Conservation (phyloP, 225 moss, liverwort and hornwort species). For the Neckera pumila region DNA sequence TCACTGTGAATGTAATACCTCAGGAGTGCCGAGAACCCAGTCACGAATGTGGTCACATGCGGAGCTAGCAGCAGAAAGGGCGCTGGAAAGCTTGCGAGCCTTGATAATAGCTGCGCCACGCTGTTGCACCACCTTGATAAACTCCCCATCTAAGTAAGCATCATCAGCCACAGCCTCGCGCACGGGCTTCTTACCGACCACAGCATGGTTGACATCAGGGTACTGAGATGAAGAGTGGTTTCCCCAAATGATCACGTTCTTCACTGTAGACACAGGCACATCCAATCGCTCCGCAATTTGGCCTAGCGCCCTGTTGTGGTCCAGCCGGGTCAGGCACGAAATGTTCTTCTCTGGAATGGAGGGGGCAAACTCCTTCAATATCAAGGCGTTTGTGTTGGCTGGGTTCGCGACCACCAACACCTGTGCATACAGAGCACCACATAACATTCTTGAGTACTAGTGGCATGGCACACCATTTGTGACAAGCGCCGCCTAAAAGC, state of each 20-base stretch:
- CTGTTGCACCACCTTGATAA: conserved; percentile 93
- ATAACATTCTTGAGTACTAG: neutral
- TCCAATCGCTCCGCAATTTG: conserved; percentile 82
- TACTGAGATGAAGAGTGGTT: conserved; percentile 98
- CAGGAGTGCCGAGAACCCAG: conserved; percentile 91
- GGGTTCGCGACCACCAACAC: conserved; percentile 98
- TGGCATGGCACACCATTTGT: neutral
- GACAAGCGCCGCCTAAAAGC: neutral
- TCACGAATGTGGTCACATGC: conserved; percentile 96
- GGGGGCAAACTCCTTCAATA: conserved; percentile 97
- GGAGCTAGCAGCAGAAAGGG: conserved; percentile 95
- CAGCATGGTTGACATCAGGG: conserved; percentile 91
- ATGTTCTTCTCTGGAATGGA: conserved; percentile 96
- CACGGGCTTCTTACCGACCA: conserved; percentile 72
- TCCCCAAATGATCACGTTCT: conserved; percentile 97
- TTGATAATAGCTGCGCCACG: conserved; percentile 97
- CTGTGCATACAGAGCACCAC: conserved; percentile 10
- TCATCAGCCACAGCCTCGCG: conserved; percentile 68
- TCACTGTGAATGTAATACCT: conserved; percentile 27
- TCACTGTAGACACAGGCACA: conserved; percentile 76
- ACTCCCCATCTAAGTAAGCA: conserved; percentile 72
- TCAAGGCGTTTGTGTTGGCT: conserved; percentile 94
- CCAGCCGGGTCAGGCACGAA: conserved; percentile 80
- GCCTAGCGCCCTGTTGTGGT: conserved; percentile 96
- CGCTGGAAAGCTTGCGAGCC: conserved; percentile 97